Evolutionary conservation across 495 filamentous ascomycete species (phyloP).

Genomic region (Cercophora samala): DNA sequence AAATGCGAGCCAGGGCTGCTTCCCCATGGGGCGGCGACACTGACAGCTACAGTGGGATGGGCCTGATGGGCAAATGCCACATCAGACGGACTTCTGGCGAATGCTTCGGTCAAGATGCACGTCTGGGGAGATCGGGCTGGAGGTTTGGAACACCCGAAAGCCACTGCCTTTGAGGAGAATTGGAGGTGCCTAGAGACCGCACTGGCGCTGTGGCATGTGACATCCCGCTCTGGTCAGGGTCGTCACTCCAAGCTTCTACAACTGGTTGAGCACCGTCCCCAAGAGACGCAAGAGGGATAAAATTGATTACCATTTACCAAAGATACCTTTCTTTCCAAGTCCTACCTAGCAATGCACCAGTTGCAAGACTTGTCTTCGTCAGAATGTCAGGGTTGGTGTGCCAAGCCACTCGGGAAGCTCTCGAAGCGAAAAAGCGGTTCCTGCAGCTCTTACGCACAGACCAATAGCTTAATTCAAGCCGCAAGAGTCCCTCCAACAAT

Average conservation of each 20-base stretch:
- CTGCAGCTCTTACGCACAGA: conserved; percentile 19
- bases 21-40: conserved; percentile 17
- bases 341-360: background rate
- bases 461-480: conserved; percentile 22
- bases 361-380: background rate
- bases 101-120: background rate
- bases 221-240: background rate
- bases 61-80: background rate
- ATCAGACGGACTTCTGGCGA: background rate
- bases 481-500: background rate
- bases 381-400: background rate
- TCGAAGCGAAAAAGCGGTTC: background rate
- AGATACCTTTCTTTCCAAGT: background rate
- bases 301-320: too few relatives aligned
- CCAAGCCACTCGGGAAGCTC: background rate
- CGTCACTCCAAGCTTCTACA: too few relatives aligned
- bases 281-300: too few relatives aligned
- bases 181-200: background rate
- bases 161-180: background rate
- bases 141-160: background rate
- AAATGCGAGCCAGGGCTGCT: conserved; percentile 7
- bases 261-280: too few relatives aligned
- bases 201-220: background rate
- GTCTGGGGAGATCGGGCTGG: background rate
- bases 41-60: background rate